A percentile compares a stretch with the other conserved stretches of the same genome.
phyloP scores from a whole-genome alignment of 768 basidiomycete genomes.

The Trametes meyenii region DNA sequence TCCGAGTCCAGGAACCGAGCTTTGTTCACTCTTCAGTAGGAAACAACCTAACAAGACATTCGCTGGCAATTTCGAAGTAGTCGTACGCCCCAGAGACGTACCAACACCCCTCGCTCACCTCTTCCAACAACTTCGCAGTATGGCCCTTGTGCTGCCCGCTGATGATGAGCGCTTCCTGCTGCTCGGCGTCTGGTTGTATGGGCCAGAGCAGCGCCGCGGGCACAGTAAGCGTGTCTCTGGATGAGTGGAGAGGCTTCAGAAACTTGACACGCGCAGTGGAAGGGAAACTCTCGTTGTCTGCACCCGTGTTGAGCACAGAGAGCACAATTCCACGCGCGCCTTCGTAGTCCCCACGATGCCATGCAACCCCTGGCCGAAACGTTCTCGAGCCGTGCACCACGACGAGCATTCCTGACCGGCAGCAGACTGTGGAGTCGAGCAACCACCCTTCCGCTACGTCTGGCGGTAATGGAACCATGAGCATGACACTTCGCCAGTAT shows the following conservation, averaged over 20 bases:
- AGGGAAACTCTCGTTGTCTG: slow-evolving; percentile 4
- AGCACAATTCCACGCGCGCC: slow-evolving; percentile 17
- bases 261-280: slow-evolving; percentile 21
- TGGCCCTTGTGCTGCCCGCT: slow-evolving; percentile 15
- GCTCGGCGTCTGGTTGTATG: slow-evolving; percentile 9
- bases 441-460: neutral
- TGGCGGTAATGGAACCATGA: too few relatives aligned
- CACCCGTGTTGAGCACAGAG: slow-evolving; percentile 22
- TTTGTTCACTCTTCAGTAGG: neutral
- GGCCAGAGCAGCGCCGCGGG: slow-evolving; percentile 16
- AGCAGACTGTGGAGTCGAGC: slow-evolving; percentile 7
- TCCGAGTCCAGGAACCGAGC: too few relatives aligned
- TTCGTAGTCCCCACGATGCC: slow-evolving; percentile 23
- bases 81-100: slow-evolving; percentile 21
- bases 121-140: slow-evolving; percentile 18
- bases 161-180: slow-evolving; percentile 18
- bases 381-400: neutral
- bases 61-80: slow-evolving; percentile 15
- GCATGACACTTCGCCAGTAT: too few relatives aligned
- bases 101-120: slow-evolving; percentile 20
- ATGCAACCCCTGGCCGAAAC: neutral
- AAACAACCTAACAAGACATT: neutral
- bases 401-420: slow-evolving; percentile 11
- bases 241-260: slow-evolving; percentile 5
- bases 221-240: slow-evolving; percentile 8